These are phyloP conservation scores for Diaporthe sp. DNA, from an alignment of 2,329 filamentous ascomycete species.

Conservation along the genomic window DNA sequence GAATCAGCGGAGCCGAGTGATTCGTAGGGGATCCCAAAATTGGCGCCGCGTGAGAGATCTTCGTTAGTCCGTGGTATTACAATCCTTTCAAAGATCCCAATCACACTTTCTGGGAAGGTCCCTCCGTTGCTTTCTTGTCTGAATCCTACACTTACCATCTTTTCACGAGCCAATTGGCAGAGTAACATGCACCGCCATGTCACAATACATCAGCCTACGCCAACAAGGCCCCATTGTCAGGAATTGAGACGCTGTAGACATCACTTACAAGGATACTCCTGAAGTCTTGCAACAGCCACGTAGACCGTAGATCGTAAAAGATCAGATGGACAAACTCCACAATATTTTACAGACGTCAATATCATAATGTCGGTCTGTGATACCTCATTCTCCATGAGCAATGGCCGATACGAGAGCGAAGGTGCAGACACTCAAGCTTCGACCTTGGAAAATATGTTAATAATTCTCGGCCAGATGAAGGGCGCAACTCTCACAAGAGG, in stretches of 20 bases:
- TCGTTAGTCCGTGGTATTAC: no score
- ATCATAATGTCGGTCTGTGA: conserved; percentile 51
- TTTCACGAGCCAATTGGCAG: conserved; percentile 55
- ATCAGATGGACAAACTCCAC: conserved; percentile 44
- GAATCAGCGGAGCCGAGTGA: no score
- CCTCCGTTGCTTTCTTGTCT: conserved; percentile 52
- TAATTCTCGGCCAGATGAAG: conserved; percentile 40
- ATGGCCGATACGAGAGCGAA: conserved; percentile 54
- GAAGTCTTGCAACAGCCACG: conserved; percentile 47
- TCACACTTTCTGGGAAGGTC: no score
- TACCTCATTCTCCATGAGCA: conserved; percentile 59
- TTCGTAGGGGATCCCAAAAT: no score
- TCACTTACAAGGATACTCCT: conserved; percentile 53
- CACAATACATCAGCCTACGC: conserved; percentile 51
- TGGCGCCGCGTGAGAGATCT: no score
- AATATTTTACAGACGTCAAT: conserved; percentile 64
- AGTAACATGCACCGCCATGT: conserved; percentile 58
- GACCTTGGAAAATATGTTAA: neutral
- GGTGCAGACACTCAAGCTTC: conserved; percentile 33
- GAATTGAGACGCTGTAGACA: conserved; percentile 57
- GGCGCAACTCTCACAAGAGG: conserved; percentile 24
- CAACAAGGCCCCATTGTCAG: conserved; percentile 51
- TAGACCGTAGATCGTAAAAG: conserved; percentile 38
- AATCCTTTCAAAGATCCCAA: no score
- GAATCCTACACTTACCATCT: conserved; percentile 44